Conservation (phyloP, 805 yeast genomes). For the Candida ortonii region DNA sequence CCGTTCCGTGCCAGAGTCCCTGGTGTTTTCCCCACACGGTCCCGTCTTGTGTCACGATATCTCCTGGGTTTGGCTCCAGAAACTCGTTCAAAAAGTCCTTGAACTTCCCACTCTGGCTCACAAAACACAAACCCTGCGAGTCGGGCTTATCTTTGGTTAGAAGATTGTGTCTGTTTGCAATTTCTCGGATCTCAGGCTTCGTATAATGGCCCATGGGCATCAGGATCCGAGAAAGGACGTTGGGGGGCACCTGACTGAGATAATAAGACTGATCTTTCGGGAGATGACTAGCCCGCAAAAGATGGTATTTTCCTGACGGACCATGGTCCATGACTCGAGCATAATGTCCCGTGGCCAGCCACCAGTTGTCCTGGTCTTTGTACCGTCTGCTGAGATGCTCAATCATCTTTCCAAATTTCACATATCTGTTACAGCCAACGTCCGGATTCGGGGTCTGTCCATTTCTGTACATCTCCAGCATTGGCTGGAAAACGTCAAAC, state of each 20-base stretch:
- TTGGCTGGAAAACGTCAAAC: constrained; percentile 88
- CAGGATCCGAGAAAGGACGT: constrained; percentile 47
- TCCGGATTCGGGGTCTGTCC: constrained; percentile 97
- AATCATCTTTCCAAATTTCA: constrained; percentile 81
- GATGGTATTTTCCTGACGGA: constrained; percentile 36
- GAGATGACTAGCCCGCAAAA: constrained; percentile 56
- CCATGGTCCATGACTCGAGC: constrained; percentile 47
- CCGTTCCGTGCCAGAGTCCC: constrained; percentile 94
- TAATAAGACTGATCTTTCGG: constrained; percentile 91
- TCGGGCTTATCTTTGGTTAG: constrained; percentile 80
- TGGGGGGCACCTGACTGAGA: constrained; percentile 59
- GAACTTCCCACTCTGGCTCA: constrained; percentile 61
- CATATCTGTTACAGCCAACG: constrained; percentile 76
- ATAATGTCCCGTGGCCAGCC: constrained; percentile 91
- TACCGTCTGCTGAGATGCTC: constrained; percentile 40
- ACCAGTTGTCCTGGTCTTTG: constrained; percentile 45
- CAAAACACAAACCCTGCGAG: constrained; percentile 94
- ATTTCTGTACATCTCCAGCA: constrained; percentile 65
- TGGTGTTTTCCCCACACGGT: constrained; percentile 73
- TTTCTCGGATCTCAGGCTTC: constrained; percentile 69
- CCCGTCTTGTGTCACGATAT: constrained; percentile 75
- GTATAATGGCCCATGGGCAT: constrained; percentile 79
- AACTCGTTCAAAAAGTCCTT: constrained; percentile 72
- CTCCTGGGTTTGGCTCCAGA: constrained; percentile 69
- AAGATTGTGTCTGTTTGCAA: constrained; percentile 55